Evolutionary conservation across 495 filamentous ascomycete genomes (phyloP), one percentile per base, ranked within the genome.

Genomic region (Aspergillus funiculosus): DNA sequence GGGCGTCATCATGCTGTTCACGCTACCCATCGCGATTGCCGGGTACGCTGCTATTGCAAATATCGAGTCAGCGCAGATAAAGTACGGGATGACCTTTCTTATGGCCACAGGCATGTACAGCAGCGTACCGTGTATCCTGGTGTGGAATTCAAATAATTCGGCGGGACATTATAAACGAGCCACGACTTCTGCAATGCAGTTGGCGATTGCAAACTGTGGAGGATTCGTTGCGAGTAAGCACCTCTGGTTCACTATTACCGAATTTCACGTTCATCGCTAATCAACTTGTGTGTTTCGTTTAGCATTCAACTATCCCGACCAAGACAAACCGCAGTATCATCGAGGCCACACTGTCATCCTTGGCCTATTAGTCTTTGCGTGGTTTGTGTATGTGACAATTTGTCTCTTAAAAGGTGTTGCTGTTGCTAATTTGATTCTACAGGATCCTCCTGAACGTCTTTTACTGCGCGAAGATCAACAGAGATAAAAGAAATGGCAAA

Each of bases 381-480:
- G 80, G 81, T 73, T 82, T 42, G 68, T 81, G 81, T 85, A 65
- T 71, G 80, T 75, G 15, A 26, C 17, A 5, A 14, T 15, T 9
- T 20, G n/a, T 20, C 10, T 27, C n/a, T n/a, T n/a, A n/a, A n/a
- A 25, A 2, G 20, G 17, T 9, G 18, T 31, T 28, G 17, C 26
- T 20, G 9, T 26, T 19, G 14, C 47, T 51, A 36, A 39, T 40
- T 39, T 25, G 37, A 8, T 10, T 17, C 14, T 6, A 9, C 30
- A 84, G 80, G 50, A 72, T 86, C 43, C 55, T 81, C 3, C 58
- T 67, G 35, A 86, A 86, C 58, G 76, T 85, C 11, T 56, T 83
- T 0, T 83, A 78, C 58, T 84, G 80, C 50, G 66, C 61, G 42
- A 85, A 83, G 59, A 70, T 84, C 30, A 86, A 86, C 55, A 63